Evolutionary conservation across 495 filamentous ascomycete species (phyloP), one percentile per base, ranked within the genome.

Genomic region (Entonaema liquescens): DNA sequence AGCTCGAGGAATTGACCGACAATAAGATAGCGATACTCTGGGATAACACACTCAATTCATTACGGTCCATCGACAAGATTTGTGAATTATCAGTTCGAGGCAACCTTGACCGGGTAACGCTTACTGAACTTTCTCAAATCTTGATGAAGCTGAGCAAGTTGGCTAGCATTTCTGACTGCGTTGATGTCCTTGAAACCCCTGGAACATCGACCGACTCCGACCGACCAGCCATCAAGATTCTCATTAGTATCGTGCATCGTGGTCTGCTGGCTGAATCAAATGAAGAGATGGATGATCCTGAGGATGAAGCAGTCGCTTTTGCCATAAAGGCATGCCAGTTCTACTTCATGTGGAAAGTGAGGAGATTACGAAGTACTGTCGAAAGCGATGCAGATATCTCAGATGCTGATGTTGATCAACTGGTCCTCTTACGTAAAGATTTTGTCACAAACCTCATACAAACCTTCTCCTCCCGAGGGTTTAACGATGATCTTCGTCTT

Each of bases 291-390:
- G 89, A 90, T 60, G 86, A 85, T 44, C 80, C 90, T 8, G 94
- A 97, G 74, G 89, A 93, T 63, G 90, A 94, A 64, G 80, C 95
- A 56, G 88, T 94, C 5, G 82, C 84, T 9, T 89, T 87, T 61
- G 90, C 93, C 19, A 88, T 94, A 67, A 89, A 90, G 67, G 84
- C 89, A 5, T 78, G 91, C 23, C 81, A 94, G 25, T 93, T 94
- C 81, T 98, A 97, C 81, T 95, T 97, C 78, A 92, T 97, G 89
- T 99, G 95, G 95, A 94, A 94, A 69, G 85, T 92, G 8, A 88
- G 89, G 50, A 77, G 77, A 40, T 70, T 88, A 47, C 70, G 77
- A 25, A 74, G 75, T 21, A 53, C 75, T 6, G 76, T 89, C 23
- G 77, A 80, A 28, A 74, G 76, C 11, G 67, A 77, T 29, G 73